Evolutionary conservation across 2,329 filamentous ascomycete genomes (phyloP).

Genomic region (Rosellinia necatrix): DNA sequence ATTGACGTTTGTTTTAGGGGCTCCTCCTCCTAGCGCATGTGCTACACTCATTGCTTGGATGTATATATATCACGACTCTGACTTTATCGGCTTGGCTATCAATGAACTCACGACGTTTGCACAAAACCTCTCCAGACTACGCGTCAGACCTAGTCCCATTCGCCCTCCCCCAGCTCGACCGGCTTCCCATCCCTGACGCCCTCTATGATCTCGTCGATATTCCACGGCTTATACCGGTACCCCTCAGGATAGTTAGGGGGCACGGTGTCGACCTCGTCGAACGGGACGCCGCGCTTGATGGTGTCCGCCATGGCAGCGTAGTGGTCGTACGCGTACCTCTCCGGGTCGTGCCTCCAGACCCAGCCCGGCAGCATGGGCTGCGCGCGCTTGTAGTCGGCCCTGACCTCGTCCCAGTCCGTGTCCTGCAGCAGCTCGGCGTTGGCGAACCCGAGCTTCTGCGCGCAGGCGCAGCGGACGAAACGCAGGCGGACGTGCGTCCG

Average conservation of each 20-base stretch:
- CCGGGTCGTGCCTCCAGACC: slow-evolving; percentile 46
- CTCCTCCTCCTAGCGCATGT: no score
- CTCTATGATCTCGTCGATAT: slow-evolving; percentile 48
- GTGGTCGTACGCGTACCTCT: slow-evolving; percentile 44
- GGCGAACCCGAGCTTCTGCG: slow-evolving; percentile 46
- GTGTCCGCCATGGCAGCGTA: slow-evolving; percentile 42
- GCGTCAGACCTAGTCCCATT: slow-evolving; percentile 35
- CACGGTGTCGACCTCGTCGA: slow-evolving; percentile 38
- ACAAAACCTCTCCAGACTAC: no score
- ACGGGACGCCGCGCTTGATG: slow-evolving; percentile 38
- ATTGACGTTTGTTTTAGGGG: no score
- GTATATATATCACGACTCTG: no score
- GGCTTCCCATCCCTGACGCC: slow-evolving; percentile 42
- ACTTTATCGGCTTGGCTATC: no score
- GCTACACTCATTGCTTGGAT: no score
- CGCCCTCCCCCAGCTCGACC: slow-evolving; percentile 41
- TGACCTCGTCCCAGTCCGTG: slow-evolving; percentile 43
- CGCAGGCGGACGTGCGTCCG: slow-evolving; percentile 45
- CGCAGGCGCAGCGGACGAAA: slow-evolving; percentile 43
- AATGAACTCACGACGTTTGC: no score
- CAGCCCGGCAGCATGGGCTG: slow-evolving; percentile 44
- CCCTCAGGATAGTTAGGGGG: slow-evolving; percentile 44
- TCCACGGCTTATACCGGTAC: slow-evolving; percentile 47
- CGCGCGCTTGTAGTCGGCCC: slow-evolving; percentile 40
- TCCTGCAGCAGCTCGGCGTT: slow-evolving; percentile 45